These are phyloP conservation scores for Trichosporon sp. DNA, from an alignment of 1,284 basidiomycete species.

Conservation along the genomic window DNA sequence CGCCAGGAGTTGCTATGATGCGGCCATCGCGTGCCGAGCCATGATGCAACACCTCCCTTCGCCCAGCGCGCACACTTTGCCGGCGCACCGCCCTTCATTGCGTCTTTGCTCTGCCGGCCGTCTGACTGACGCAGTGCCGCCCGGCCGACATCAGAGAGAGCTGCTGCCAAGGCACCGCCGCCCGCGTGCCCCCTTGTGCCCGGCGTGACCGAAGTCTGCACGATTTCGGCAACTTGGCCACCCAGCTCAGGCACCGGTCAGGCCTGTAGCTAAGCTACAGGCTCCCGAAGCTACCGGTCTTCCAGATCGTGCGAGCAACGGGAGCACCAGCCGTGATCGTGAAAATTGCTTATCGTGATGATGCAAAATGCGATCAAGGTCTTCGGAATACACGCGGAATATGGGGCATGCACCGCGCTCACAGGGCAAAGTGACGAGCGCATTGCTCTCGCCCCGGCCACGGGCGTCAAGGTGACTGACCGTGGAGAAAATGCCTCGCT, in stretches of 20 bases:
- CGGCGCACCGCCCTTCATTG: too few species aligned
- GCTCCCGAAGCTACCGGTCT: not conserved
- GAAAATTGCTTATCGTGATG: not conserved
- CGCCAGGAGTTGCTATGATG: too few species aligned
- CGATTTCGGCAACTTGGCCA: not conserved
- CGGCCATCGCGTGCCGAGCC: too few species aligned
- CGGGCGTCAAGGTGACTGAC: not conserved
- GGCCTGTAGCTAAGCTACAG: not conserved
- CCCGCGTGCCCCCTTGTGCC: too few species aligned
- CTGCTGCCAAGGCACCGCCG: too few species aligned
- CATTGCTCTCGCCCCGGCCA: not conserved
- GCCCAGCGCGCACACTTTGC: too few species aligned
- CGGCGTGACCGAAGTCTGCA: too few species aligned
- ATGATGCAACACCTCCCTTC: too few species aligned
- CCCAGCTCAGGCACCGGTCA: not conserved
- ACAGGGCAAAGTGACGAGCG: not conserved
- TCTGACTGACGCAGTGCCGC: too few species aligned
- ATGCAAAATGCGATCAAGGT: not conserved
- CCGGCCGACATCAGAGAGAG: too few species aligned
- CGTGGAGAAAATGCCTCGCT: not conserved
- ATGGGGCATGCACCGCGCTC: not conserved
- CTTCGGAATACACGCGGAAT: not conserved
- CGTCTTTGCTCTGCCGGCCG: too few species aligned
- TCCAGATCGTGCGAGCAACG: not conserved
- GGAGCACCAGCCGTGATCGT: not conserved